phyloP scores from a whole-genome alignment of 2,329 filamentous ascomycete species.

The Botryotinia convoluta region DNA sequence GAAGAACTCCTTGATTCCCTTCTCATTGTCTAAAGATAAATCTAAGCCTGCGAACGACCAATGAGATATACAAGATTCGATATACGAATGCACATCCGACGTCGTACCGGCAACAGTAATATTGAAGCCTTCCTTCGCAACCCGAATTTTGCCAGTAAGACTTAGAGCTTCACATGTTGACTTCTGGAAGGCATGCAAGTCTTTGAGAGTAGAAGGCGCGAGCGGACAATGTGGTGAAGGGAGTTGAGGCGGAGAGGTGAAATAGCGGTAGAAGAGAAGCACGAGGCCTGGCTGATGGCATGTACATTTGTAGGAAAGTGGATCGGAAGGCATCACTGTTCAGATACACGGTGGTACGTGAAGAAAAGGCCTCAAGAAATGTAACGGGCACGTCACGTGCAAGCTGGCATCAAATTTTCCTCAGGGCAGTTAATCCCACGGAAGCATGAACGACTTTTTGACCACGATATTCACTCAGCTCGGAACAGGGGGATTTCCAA shows the following conservation, averaged over 20 bases:
- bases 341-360: neutral
- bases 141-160: conserved; percentile 36
- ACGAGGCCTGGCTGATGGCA: conserved; percentile 32
- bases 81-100: conserved; percentile 30
- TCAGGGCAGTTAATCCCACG: neutral
- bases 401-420: neutral
- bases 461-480: neutral
- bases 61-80: conserved; percentile 31
- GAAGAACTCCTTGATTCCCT: conserved; percentile 29
- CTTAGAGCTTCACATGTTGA: conserved; percentile 22
- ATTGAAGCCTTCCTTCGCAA: conserved; percentile 38
- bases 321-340: conserved; percentile 30
- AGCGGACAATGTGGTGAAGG: conserved; percentile 17
- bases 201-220: conserved; percentile 25
- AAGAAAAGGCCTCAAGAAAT: neutral
- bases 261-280: conserved; percentile 40
- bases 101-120: conserved; percentile 37
- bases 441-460: neutral
- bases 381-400: neutral
- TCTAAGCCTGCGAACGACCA: conserved; percentile 36
- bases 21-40: conserved; percentile 20
- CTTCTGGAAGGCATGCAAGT: conserved; percentile 29
- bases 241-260: conserved; percentile 30
- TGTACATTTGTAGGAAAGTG: conserved; percentile 36
- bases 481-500: too few species aligned